Evolutionary conservation across 306 rosid genomes (phyloP).

Genomic region (Rosa rugosa): DNA sequence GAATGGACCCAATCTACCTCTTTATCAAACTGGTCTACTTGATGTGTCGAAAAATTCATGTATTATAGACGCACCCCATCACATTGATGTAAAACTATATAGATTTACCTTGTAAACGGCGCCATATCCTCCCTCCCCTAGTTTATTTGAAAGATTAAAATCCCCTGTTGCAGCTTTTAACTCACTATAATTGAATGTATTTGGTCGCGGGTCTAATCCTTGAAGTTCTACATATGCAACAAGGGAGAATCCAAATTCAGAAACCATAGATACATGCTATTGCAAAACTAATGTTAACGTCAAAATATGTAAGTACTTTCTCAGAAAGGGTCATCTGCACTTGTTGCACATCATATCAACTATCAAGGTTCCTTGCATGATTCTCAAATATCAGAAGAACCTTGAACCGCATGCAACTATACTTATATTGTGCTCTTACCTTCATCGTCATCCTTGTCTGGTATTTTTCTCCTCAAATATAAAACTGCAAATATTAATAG

Average conservation of each 20-base stretch:
- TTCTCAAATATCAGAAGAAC: neutral
- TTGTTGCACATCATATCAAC: too few relatives aligned
- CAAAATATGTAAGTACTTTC: neutral
- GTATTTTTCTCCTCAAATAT: slow-evolving; percentile 12
- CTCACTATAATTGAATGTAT: slow-evolving; percentile 32
- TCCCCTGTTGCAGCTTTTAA: slow-evolving; percentile 29
- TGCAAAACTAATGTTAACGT: neutral
- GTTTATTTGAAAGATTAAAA: slow-evolving; percentile 30
- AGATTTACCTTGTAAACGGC: slow-evolving; percentile 25
- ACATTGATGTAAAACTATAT: too few relatives aligned
- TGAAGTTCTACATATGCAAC: slow-evolving; percentile 13
- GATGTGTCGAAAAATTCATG: too few relatives aligned
- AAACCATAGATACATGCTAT: neutral
- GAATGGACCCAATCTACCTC: too few relatives aligned
- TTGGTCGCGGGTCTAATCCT: slow-evolving; percentile 21
- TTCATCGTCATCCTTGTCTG: slow-evolving; percentile 10
- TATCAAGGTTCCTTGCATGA: neutral
- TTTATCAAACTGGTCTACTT: too few relatives aligned
- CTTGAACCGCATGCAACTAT: neutral
- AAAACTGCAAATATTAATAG: neutral
- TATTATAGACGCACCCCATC: too few relatives aligned
- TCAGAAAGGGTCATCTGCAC: too few relatives aligned
- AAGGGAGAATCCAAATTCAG: too few relatives aligned
- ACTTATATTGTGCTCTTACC: slow-evolving; percentile 4
- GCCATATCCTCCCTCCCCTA: slow-evolving; percentile 43